Evolutionary conservation across 169 alveolate species (phyloP), one percentile per base, ranked within the genome.

Genomic region (Plasmodium cynomolgi): DNA sequence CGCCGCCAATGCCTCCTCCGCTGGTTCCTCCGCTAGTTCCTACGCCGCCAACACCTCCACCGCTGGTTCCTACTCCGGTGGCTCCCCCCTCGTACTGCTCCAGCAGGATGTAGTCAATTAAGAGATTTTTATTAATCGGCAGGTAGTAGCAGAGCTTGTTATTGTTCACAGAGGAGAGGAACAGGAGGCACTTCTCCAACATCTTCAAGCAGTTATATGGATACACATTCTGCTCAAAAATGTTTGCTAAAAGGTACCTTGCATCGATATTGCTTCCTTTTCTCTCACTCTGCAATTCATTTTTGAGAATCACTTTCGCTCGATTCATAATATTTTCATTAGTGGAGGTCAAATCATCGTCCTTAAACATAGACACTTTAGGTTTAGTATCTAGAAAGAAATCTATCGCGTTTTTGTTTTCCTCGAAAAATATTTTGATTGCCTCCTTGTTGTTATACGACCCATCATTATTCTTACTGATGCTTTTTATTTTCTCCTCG

Each of bases 61-160:
- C 41, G 20, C 31, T 23, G 23, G 54, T 39, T 0, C 1, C 41
- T 56, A 3, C 31, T 1, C 34, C 33, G 17, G 9, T n/a, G n/a
- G n/a, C 17, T 0, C 41, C 29, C n/a, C 74, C 72, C 3, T 91
- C 95, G 62, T 91, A 82, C 34, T 91, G 95, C 31, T 91, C 95
- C 41, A 91, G 39, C n/a, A 91, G 79, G 37, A 91, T 82, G 34
- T 91, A 91, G 39, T 91, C 95, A 2, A 91, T 73, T 9, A 91
- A 29, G n/a, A 91, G 39, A 50, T 91, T 91, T 34, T 91, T 91
- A 82, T 91, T 91, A 7, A 91, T 71, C 2, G 95, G 95, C 13
- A 91, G 31, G 56, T 91, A 91, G 50, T 91, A 91, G 75, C 95
- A 91, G 29, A 91, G 56, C 29, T 91, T 91, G 77, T 91, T 91